Base-by-base conservation (phyloP, 495 filamentous ascomycete species). In the Hypoxylon rickii region DNA sequence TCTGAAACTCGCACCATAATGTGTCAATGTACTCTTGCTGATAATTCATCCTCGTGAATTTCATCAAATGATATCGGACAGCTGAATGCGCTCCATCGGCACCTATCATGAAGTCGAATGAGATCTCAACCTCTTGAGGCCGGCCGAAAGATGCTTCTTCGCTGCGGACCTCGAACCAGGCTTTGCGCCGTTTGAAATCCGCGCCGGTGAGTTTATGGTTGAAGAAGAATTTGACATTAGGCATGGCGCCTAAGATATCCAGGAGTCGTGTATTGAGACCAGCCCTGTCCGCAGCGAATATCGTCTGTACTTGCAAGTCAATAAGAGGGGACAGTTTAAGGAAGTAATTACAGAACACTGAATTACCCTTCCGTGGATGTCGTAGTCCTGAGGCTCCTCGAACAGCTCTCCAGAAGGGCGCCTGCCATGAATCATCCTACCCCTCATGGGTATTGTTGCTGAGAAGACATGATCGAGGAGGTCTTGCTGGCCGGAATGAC, bases 21-120 rank as follows among this genome's bases (percentile, higher is more conserved):
- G 93, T 93, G 69, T 96, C 92, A 71, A 99, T 92, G 67, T 99
- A 99, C 65, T 92, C 84, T 68, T 99, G 94, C 51, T 92, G 81
- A 64, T 96, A 97, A 67, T 90, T 81, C 79, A 97, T 89, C 4
- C 89, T 83, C 3, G 84, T 79, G 63, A 77, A 96, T 72, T 96
- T 96, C 91, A 97, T 97, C 74, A 97, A 78, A 66, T 97, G 89
- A 70, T 88, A 94, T 37, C 94, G 79, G 2, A 89, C 83, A 34
- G 90, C 84, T 0, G 92, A 97, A 73, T 97, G 94, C 0, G 94
- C 95, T 4, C 94, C 94, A 65, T 99, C 94, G 20, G 92, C 91
- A n/a, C 94, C 94, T 24, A 99, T 89, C 61, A 97, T 82, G 55
- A 92, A 83, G 72, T 99, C 93, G 58, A 96, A 96, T n/a, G 74